Evolutionary conservation across 345 rosid genomes (phyloP).

Genomic region (Citrus mangshanensis): DNA sequence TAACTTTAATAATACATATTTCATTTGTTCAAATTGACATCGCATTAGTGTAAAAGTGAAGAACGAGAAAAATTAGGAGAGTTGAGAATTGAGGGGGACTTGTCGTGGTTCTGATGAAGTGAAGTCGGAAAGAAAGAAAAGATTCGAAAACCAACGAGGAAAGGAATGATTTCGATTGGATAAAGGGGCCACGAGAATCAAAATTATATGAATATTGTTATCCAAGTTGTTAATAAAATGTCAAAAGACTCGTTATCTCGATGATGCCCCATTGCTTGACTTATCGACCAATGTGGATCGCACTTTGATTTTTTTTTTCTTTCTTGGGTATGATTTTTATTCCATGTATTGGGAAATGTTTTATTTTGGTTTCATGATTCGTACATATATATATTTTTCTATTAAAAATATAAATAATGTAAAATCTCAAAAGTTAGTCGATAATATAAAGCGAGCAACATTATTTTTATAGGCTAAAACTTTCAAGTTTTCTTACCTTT

Average conservation of each 20-base stretch:
- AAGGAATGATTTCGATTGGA: background rate
- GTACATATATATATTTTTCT: background rate
- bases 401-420: background rate
- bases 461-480: too few relatives aligned
- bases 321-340: background rate
- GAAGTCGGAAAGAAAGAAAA: background rate
- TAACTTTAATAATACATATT: too few relatives aligned
- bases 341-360: too few relatives aligned
- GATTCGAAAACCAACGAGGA: slow-evolving; percentile 4
- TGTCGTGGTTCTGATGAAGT: too few relatives aligned
- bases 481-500: too few relatives aligned
- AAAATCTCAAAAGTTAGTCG: background rate
- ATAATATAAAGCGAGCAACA: background rate
- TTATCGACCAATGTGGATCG: background rate
- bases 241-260: background rate
- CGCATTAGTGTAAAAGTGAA: background rate
- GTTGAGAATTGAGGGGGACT: background rate
- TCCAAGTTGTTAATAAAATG: background rate
- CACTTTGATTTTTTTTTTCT: background rate
- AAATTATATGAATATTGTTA: background rate
- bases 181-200: background rate
- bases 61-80: background rate
- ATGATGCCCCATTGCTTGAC: background rate
- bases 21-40: background rate
- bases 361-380: background rate